These are phyloP conservation scores for Cephaloascus fragrans DNA, from an alignment of 805 yeast genomes.

Conservation along the genomic window DNA sequence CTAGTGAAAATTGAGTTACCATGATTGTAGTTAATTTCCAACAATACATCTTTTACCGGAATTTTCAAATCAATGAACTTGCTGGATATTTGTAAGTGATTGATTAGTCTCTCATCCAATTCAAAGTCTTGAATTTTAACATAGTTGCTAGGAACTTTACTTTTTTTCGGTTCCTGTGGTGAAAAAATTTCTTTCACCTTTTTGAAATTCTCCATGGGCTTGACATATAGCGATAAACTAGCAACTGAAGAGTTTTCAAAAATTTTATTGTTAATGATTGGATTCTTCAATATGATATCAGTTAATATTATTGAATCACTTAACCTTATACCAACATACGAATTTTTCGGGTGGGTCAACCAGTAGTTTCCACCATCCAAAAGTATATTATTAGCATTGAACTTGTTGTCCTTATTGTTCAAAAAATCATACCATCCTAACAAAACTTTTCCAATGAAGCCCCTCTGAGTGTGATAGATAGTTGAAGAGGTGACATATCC, in stretches of 20 bases:
- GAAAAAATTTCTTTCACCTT: background rate
- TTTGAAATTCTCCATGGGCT: background rate
- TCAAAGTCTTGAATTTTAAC: slow-evolving; percentile 17
- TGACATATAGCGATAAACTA: background rate
- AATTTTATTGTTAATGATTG: slow-evolving; percentile 6
- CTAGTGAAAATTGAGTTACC: slow-evolving; percentile 1
- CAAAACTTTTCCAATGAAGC: slow-evolving; percentile 16
- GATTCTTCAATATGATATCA: slow-evolving; percentile 19
- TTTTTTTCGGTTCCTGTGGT: background rate
- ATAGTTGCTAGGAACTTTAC: slow-evolving; percentile 12
- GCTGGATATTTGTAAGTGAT: slow-evolving; percentile 21
- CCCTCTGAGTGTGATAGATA: slow-evolving; percentile 9
- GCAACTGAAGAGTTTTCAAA: slow-evolving; percentile 7
- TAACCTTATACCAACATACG: slow-evolving; percentile 26
- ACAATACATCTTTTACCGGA: slow-evolving; percentile 20
- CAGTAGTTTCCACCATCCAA: slow-evolving; percentile 22
- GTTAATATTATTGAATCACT: slow-evolving; percentile 21
- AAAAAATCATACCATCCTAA: slow-evolving; percentile 32
- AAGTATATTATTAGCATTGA: slow-evolving; percentile 27
- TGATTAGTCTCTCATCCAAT: slow-evolving; percentile 8
- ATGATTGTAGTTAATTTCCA: slow-evolving; percentile 12
- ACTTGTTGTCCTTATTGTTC: slow-evolving; percentile 10
- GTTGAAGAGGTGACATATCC: slow-evolving; percentile 15
- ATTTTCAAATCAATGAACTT: slow-evolving; percentile 21
- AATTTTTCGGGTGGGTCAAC: slow-evolving; percentile 18